Base-by-base conservation (phyloP, 805 yeast species). In the Zygotorulaspora chibaensis region DNA sequence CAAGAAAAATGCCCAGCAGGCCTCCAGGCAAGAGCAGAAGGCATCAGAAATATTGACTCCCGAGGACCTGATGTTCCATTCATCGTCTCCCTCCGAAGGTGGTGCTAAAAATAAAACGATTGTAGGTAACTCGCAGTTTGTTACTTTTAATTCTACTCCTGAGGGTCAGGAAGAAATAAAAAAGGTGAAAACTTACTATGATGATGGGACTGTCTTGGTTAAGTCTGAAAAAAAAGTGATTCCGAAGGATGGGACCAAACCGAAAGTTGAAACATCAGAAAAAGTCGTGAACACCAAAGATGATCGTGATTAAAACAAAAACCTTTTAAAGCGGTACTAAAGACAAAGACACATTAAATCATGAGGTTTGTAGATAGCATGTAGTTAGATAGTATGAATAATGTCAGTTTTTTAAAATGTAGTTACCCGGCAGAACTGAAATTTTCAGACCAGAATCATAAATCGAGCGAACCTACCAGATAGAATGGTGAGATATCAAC, bases 141-240 rank as follows among this genome's bases (percentile, higher is more conserved):
- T 69, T 2, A 52, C 66, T 9, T 65, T 65, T 45, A 63, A 58
- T 25, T 65, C 74, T 3, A 51, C 71, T 17, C 69, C 66, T 5
- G 68, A 74, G 23, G 80, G 79, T 4, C 71, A 69, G 18, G 76
- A 76, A 50, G 72, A 72, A 47, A 48, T 66, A 20, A 68, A 70
- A 2, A 66, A 65, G 40, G 50, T 57, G 8, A 61, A 67, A 42
- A 69, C 71, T 23, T 66, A 57, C 27, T 76, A 55, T 50, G 65
- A 60, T 16, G 79, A 77, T 52, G 81, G 81, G 0, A 51, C 63
- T 8, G 64, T 68, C 9, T 61, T 68, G 35, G 54, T 67, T 17
- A 69, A 64, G 41, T 69, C 71, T 34, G 57, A 65, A 29, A 72
- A 62, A 50, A 73, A 66, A 43, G 47, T 66, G 6, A 56, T 62